Evolutionary conservation across 495 filamentous ascomycete genomes (phyloP), one percentile per base, ranked within the genome.

Genomic region (Bryoglossum gracile): DNA sequence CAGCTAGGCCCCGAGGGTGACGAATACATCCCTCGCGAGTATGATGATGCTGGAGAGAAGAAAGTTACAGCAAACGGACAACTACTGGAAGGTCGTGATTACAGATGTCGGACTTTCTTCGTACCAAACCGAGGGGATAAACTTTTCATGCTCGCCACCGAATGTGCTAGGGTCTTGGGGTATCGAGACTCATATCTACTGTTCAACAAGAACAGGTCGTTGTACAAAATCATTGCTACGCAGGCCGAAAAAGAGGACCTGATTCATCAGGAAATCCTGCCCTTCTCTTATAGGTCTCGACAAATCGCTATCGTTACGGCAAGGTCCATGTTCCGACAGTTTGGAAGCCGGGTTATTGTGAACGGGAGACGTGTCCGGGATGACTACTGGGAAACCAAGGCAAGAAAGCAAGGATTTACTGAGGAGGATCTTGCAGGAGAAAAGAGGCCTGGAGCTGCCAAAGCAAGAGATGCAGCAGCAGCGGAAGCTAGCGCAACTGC

Each of bases 271-370:
- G 92, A 96, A 59, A 89, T 97, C 44, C 69, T 99, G 23, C 94
- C 94, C 0, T 99, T 97, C 66, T 97, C 92, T 18, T 99, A 99
- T 59, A 80, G 94, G 17, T 99, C 92, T 5, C 84, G 92, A 33
- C 92, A 99, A 67, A 99, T 97, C 50, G 94, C 92, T 21, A 97
- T 99, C 49, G 92, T 99, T 23, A 96, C 92, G 3, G 92, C 92
- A n/a, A 82, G 86, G 53, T 96, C 92, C 38, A 99, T 99, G 92
- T 99, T 97, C 63, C 83, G 92, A 14, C 92, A 99, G 65, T 99
- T 99, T 62, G 92, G 92, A n/a, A 94, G 89, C 58, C 75, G 94
- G 44, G 83, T 99, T 30, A 94, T 99, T 48, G 79, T 83, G 3
- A 84, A 87, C 59, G 92, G 92, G 10, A 74, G 90, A 50, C 79